Base-by-base conservation (phyloP, 1,139 yeast genomes). In the Yamadazyma trypodendri region DNA sequence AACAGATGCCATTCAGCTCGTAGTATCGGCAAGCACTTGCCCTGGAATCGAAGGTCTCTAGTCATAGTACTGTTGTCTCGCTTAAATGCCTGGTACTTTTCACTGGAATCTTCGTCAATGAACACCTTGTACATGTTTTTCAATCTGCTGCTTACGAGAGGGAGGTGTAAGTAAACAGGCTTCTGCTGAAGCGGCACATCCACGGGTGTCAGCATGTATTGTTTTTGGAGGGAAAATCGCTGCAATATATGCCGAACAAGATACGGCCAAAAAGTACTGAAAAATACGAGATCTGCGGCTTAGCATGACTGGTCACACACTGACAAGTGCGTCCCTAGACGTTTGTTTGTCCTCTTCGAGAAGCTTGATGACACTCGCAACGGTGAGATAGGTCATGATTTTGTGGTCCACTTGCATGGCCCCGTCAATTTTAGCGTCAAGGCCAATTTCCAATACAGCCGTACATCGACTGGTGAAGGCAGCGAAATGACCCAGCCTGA, bases 41-140 rank as follows among this genome's bases (percentile, higher is more conserved):
- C 41, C n/a, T 27, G 24, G 5, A 9, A 15, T n/a, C 35, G 38
- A 10, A 38, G 23, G 2, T 38, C 34, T 14, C n/a, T 11, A 2
- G 31, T 20, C 14, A 35, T 23, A 5, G 14, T 14, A 15, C 21
- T 12, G 9, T 18, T 13, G 16, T 11, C 18, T 4, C 24, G 18
- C n/a, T 31, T 24, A 15, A 31, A 35, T 2, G 35, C 29, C 3
- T 25, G 10, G 13, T 31, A 35, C 17, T 27, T 35, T 11, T 25
- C 31, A 15, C 20, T 21, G 10, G 25, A 13, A 15, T 35, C 38
- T 18, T 10, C 12, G 22, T 35, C 32, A 5, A 35, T 12, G 12
- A 31, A 35, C 4, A 27, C 23, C 10, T 24, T 4, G 28, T 13
- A 14, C 15, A 4, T 24, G 16, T 10, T 10, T 4, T 7, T 7